Percentiles rank a stretch among this genome's conserved stretches.
These are phyloP conservation scores for Penicillium herquei DNA, from an alignment of 495 filamentous ascomycete species.

Conservation along the genomic window DNA sequence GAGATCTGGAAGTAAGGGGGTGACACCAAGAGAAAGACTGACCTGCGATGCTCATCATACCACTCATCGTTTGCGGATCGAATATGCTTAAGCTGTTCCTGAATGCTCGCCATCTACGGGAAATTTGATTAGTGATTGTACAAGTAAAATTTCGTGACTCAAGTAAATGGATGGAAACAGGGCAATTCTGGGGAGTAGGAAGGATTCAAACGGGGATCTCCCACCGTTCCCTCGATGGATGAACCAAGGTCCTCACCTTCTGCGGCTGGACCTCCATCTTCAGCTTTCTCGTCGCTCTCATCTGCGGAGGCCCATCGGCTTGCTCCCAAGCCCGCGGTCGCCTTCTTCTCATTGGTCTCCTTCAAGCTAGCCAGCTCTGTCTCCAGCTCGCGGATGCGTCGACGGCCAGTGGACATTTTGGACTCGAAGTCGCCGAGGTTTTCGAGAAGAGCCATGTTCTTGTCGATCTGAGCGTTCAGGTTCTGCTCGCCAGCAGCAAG, in stretches of 20 bases:
- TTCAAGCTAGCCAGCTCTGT: conserved; percentile 43
- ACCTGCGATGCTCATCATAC: conserved; percentile 47
- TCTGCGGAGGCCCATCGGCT: conserved; percentile 45
- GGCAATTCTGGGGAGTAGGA: conserved; percentile 36
- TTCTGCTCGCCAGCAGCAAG: conserved; percentile 37
- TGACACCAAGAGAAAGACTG: conserved; percentile 9
- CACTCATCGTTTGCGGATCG: conserved; percentile 45
- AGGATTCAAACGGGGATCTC: conserved; percentile 41
- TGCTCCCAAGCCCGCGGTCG: conserved; percentile 30
- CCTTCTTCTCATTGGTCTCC: conserved; percentile 28
- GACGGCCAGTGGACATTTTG: conserved; percentile 36
- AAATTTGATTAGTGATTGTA: conserved; percentile 23
- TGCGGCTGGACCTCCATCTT: conserved; percentile 38
- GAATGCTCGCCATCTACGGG: conserved; percentile 50
- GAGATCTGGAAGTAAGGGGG: conserved; percentile 1
- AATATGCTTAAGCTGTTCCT: conserved; percentile 53
- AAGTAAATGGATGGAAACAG: conserved; percentile 34
- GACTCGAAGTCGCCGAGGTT: conserved; percentile 44
- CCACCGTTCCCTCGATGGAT: conserved; percentile 56
- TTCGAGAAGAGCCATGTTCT: conserved; percentile 49
- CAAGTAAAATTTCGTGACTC: conserved; percentile 14
- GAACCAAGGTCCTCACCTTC: conserved; percentile 56
- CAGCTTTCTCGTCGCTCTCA: conserved; percentile 29
- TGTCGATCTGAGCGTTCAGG: conserved; percentile 46
- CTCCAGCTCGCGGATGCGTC: conserved; percentile 46